Conservation (phyloP, 2,329 filamentous ascomycete genomes). For the Keithomyces neogunnii region DNA sequence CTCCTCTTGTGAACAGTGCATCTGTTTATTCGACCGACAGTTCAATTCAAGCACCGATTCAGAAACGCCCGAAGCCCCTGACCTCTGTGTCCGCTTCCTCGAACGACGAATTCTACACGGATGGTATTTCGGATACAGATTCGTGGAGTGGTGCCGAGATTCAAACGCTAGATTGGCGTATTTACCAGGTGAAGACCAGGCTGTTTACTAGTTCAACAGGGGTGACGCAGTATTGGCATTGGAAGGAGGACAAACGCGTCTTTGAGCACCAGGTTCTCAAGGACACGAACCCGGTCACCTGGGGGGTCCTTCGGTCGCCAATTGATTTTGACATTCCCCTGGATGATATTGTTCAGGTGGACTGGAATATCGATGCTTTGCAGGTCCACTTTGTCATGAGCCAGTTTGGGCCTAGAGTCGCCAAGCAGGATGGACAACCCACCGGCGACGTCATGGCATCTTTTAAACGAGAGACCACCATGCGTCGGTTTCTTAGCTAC, state of each 20-base stretch:
- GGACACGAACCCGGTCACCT: constrained; percentile 32
- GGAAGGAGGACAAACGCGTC: constrained; percentile 27
- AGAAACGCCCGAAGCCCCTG: constrained; percentile 17
- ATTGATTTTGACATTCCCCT: constrained; percentile 42
- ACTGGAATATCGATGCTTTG: constrained; percentile 32
- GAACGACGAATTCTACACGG: constrained; percentile 32
- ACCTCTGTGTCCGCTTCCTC: constrained; percentile 10
- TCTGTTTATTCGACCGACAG: not conserved
- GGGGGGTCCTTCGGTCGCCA: constrained; percentile 42
- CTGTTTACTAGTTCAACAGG: constrained; percentile 35
- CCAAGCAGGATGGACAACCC: constrained; percentile 22
- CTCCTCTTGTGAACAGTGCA: constrained; percentile 1
- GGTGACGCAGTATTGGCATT: constrained; percentile 50
- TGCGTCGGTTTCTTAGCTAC: constrained; percentile 42
- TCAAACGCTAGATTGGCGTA: constrained; percentile 38
- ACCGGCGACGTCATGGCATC: constrained; percentile 40
- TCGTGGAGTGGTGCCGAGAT: constrained; percentile 38
- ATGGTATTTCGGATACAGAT: constrained; percentile 44
- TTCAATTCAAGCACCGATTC: constrained; percentile 9
- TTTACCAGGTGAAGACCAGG: constrained; percentile 43
- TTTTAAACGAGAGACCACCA: constrained; percentile 45
- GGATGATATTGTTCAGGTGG: constrained; percentile 36
- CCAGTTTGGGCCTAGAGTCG: constrained; percentile 16
- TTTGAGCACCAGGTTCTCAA: constrained; percentile 49
- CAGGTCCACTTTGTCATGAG: constrained; percentile 34